Conservation (phyloP, 495 filamentous ascomycete species). For the Poronia punctata region DNA sequence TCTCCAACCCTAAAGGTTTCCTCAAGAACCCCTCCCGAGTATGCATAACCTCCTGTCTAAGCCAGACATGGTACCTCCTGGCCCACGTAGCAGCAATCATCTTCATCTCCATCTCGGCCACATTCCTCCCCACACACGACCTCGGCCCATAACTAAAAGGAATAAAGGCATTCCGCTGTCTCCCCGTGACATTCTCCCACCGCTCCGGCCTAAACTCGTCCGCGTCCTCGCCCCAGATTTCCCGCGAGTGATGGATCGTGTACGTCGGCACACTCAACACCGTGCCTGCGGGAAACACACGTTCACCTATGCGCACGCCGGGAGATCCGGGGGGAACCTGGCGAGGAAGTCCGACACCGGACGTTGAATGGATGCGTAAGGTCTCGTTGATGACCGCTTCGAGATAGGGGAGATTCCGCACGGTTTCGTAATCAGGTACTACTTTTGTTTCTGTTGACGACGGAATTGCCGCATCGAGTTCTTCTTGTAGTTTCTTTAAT, state of each 20-base stretch:
- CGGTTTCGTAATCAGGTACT: slow-evolving; percentile 63
- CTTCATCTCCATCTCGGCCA: slow-evolving; percentile 90
- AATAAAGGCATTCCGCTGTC: slow-evolving; percentile 73
- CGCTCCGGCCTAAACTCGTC: slow-evolving; percentile 72
- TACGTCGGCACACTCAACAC: slow-evolving; percentile 80
- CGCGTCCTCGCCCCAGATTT: slow-evolving; percentile 80
- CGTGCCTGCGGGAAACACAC: slow-evolving; percentile 67
- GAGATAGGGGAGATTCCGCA: slow-evolving; percentile 73
- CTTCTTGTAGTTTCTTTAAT: slow-evolving; percentile 59
- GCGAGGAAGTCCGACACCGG: slow-evolving; percentile 80
- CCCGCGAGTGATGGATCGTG: slow-evolving; percentile 73
- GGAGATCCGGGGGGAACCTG: slow-evolving; percentile 57
- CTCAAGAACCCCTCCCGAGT: slow-evolving; percentile 84
- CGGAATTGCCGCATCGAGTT: slow-evolving; percentile 65
- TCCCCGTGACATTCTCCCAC: slow-evolving; percentile 56
- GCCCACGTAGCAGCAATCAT: slow-evolving; percentile 74
- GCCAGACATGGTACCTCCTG: slow-evolving; percentile 64
- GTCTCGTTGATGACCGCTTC: slow-evolving; percentile 80
- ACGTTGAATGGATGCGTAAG: slow-evolving; percentile 83
- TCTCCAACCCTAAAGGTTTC: slow-evolving; percentile 70
- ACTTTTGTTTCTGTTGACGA: slow-evolving; percentile 36
- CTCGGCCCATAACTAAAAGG: slow-evolving; percentile 79
- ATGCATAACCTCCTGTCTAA: slow-evolving; percentile 65
- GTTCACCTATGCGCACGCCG: slow-evolving; percentile 40
- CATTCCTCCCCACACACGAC: slow-evolving; percentile 79